These are phyloP conservation scores for Teratosphaeria nubilosa DNA, from an alignment of 2,329 filamentous ascomycete species.

Conservation along the genomic window DNA sequence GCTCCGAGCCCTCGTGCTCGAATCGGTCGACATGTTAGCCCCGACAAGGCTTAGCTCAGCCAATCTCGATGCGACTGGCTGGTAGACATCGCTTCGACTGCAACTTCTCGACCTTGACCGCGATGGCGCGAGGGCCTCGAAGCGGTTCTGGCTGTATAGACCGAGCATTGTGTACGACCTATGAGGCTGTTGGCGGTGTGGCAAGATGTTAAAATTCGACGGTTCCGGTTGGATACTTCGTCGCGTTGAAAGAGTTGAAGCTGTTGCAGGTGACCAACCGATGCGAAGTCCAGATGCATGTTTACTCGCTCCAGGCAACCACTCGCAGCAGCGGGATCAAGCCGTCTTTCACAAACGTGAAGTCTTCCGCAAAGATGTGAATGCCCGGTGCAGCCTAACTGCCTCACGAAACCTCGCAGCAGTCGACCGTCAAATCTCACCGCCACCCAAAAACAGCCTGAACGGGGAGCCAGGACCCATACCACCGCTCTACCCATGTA, in stretches of 20 bases:
- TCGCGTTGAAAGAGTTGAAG: neutral
- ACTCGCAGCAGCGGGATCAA: no score
- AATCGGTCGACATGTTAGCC: neutral
- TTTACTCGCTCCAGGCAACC: neutral
- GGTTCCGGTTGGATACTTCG: neutral
- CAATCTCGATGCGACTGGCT: neutral
- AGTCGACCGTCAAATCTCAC: neutral
- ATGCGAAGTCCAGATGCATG: neutral
- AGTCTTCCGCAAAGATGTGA: neutral
- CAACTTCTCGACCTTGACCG: neutral
- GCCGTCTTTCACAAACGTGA: no score
- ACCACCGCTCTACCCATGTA: no score
- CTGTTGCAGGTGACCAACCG: neutral
- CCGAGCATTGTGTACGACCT: neutral
- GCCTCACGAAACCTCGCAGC: neutral
- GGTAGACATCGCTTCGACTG: neutral
- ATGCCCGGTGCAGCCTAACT: neutral
- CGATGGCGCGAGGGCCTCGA: neutral
- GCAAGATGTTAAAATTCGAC: neutral
- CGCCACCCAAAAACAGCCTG: no score
- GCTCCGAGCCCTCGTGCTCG: neutral
- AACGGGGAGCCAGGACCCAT: no score
- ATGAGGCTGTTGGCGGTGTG: neutral
- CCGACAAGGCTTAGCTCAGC: neutral
- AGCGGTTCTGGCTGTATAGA: neutral